A percentile compares a stretch with the other conserved stretches of the same genome.
These are phyloP conservation scores for Lactarius sanguifluus DNA, from an alignment of 768 basidiomycete genomes.

Conservation along the genomic window DNA sequence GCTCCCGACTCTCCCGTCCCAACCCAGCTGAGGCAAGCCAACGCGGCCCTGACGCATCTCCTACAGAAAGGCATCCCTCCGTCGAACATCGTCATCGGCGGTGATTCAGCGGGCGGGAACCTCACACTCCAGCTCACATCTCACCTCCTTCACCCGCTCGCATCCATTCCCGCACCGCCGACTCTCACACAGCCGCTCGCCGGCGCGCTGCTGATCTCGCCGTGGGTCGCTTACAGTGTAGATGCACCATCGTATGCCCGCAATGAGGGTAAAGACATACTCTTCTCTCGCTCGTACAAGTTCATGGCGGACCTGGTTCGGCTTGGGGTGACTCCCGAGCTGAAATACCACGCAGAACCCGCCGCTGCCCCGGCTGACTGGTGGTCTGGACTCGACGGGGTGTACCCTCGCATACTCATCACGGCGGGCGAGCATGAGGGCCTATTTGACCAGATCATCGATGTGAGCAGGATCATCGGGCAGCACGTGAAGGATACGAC, in stretches of 20 bases:
- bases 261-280: slow-evolving; percentile 2
- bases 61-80: slow-evolving; percentile 27
- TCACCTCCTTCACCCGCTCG: slow-evolving; percentile 27
- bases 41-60: slow-evolving; percentile 23
- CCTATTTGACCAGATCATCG: neutral
- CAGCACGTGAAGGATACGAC: slow-evolving; percentile 3
- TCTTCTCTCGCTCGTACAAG: neutral
- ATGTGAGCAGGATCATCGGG: neutral
- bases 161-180: slow-evolving; percentile 17
- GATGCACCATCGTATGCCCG: slow-evolving; percentile 9
- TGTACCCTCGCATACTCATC: slow-evolving; percentile 3
- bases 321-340: neutral
- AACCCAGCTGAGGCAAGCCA: slow-evolving; percentile 29
- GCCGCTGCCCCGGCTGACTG: neutral
- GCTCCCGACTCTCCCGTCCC: slow-evolving; percentile 24
- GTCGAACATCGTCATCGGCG: slow-evolving; percentile 28
- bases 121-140: slow-evolving; percentile 28
- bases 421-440: slow-evolving; percentile 6
- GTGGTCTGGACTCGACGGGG: slow-evolving; percentile 9
- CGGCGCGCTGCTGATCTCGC: slow-evolving; percentile 10
- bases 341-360: neutral
- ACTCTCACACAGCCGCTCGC: slow-evolving; percentile 7
- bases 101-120: slow-evolving; percentile 32
- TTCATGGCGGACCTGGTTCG: neutral
- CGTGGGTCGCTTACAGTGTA: neutral